Evolutionary conservation across 768 basidiomycete species (phyloP), one percentile per base, ranked within the genome.

Genomic region (Saitozyma sp.): DNA sequence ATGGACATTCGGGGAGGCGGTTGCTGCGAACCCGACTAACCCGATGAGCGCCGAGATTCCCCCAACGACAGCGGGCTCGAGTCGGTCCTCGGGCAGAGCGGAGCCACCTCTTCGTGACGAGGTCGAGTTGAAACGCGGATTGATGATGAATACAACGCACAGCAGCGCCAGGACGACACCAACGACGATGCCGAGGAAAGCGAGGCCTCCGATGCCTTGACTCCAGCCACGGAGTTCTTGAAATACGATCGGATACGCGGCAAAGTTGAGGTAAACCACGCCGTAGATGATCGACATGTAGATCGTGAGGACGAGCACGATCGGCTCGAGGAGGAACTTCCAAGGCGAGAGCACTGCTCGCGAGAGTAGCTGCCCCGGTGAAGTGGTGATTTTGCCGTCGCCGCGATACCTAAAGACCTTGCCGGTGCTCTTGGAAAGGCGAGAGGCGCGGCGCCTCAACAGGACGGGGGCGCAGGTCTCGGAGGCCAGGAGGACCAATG

Each of bases 1-100:
- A 65, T 84, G 88, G 0, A 87, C 67, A 1, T 1, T 69, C 83
- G 62, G 70, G 70, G 1, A 57, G 53, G 17, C 60, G 58, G 38
- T 65, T 69, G 68, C 69, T 8, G 71, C 71, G 53, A 73, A 73
- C 9, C 59, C 54, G 58, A 73, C 67, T 9, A 73, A 59, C n/a
- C 71, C 71, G 45, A 62, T 40, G 0, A 81, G 66, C 6, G 74
- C 37, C 17, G 74, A 54, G 6, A 66, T 74, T 13, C 78, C 79
- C 54, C 80, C 13, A 8, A 74, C 68, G 41, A 75, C 76, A 5
- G 29, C 29, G 29, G 29, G 29, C 5, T 29, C 29, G 2, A 29
- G 29, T 2, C 29, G 29, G 29, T 29, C 29, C 5, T 29, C 29
- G 5, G 29, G 29, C 2, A 29, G 2, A 5, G 29, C 29, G 29